Percentiles rank a stretch among this genome's conserved stretches.
Evolutionary conservation across 148 eudicot genomes (phyloP).

Genomic region (Vaccinium darrowii): DNA sequence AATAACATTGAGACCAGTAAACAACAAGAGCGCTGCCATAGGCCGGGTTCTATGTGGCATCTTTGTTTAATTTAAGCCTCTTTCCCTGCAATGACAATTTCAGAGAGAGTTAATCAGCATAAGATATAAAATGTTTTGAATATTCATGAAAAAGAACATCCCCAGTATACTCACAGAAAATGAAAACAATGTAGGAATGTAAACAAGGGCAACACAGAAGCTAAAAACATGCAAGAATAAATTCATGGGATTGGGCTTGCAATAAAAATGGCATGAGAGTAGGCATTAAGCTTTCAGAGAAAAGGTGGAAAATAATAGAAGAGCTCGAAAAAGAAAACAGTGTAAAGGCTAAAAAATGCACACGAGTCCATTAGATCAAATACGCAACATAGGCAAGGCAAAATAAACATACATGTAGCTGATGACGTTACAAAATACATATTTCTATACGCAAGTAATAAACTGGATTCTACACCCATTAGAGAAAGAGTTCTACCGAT

Average conservation of each 20-base stretch:
- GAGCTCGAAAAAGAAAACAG: too few species aligned
- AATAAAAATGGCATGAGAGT: neutral
- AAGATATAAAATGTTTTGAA: neutral
- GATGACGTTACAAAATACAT: too few species aligned
- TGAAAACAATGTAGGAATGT: neutral
- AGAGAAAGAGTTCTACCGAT: too few species aligned
- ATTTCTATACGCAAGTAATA: too few species aligned
- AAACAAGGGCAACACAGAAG: neutral
- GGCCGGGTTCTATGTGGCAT: constrained; percentile 92
- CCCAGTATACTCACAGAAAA: too few species aligned
- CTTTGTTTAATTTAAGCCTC: constrained; percentile 21
- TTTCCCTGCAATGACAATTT: constrained; percentile 11
- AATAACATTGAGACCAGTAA: constrained; percentile 69
- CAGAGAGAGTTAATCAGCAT: neutral
- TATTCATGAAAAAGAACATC: neutral
- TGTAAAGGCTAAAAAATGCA: too few species aligned
- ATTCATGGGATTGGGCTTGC: neutral
- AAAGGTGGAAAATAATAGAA: too few species aligned
- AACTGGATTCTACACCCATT: too few species aligned
- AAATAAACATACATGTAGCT: too few species aligned
- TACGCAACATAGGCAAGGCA: too few species aligned
- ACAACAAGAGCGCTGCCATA: constrained; percentile 73
- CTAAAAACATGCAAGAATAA: neutral
- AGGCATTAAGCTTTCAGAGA: neutral
- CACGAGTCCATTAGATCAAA: too few species aligned